Conservation (phyloP, 148 eudicot species). For the Silene latifolia region DNA sequence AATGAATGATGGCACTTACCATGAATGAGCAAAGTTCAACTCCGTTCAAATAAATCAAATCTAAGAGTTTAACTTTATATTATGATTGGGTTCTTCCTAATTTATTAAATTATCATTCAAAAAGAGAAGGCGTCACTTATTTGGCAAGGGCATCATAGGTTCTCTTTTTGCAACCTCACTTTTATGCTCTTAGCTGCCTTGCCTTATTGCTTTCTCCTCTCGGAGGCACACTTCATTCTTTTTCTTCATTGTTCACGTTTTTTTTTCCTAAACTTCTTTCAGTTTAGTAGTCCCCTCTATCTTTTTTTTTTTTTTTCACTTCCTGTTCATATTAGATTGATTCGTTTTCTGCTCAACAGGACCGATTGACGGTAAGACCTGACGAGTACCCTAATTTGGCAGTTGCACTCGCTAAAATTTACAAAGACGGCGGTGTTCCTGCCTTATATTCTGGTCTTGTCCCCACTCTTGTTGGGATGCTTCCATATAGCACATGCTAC, state of each 20-base stretch:
- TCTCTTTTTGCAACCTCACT: not conserved
- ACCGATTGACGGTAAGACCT: conserved; percentile 84
- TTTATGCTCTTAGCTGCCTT: no score
- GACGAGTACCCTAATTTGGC: conserved; percentile 69
- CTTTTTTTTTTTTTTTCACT: not conserved
- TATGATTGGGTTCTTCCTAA: not conserved
- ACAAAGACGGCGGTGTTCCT: conserved; percentile 65
- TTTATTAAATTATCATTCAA: not conserved
- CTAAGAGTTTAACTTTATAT: not conserved
- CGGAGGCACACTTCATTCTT: no score
- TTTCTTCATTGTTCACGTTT: no score
- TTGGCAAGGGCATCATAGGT: not conserved
- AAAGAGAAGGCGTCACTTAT: not conserved
- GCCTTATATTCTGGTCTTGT: conserved; percentile 69
- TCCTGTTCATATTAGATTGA: not conserved
- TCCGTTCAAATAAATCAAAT: no score
- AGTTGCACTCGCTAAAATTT: conserved; percentile 66
- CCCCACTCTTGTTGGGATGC: conserved; percentile 91
- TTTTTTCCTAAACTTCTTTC: no score
- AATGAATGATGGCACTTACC: not conserved
- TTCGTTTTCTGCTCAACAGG: conserved; percentile 44
- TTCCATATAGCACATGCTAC: conserved; percentile 94
- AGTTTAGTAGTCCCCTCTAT: no score
- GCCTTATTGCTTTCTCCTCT: no score
- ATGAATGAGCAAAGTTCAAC: not conserved